Conservation (phyloP, 352 stramenopile species). For the Phytophthora citrophthora region DNA sequence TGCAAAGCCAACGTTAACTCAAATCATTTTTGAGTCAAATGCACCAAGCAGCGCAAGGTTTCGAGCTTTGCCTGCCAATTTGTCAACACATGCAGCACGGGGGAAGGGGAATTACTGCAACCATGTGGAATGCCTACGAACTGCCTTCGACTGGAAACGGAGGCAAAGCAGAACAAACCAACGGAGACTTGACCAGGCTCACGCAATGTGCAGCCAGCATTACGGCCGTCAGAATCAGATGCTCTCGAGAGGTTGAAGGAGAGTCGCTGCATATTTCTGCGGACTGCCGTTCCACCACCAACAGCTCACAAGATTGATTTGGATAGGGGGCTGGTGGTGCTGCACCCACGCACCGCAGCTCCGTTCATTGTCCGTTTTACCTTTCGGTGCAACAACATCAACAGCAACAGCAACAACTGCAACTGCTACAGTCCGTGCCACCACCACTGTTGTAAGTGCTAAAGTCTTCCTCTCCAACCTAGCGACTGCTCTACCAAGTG, state of each 20-base stretch:
- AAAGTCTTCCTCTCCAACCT: not conserved
- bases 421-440: not conserved
- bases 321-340: not conserved
- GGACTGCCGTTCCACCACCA: not conserved
- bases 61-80: not conserved
- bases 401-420: not conserved
- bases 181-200: not conserved
- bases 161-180: not conserved
- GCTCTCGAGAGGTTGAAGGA: not conserved
- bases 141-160: not conserved
- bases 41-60: not conserved
- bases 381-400: not conserved
- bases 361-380: conserved; percentile 1
- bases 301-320: not conserved
- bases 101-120: not conserved
- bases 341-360: not conserved
- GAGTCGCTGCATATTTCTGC: not conserved
- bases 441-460: not conserved
- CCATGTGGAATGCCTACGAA: not conserved
- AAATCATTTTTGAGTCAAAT: not conserved
- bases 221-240: not conserved
- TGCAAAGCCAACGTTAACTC: not conserved
- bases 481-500: not conserved
- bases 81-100: not conserved
- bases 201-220: not conserved